Base-by-base conservation (phyloP, 257 asterid genomes). In the Solanum chilense region DNA sequence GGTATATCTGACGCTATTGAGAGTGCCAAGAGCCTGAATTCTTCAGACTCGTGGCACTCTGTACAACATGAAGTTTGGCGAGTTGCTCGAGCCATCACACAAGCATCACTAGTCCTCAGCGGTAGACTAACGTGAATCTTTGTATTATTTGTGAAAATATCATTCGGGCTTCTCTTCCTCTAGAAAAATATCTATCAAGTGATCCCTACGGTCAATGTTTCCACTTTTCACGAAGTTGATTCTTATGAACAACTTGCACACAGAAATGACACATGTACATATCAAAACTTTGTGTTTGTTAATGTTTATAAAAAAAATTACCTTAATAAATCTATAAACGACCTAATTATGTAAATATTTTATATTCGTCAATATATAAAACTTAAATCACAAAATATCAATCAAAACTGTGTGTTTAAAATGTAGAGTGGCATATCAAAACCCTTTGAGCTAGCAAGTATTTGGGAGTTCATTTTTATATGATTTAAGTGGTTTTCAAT, bases 1-100 rank as follows among this genome's bases (percentile, higher is more conserved):
- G 95, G 98, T 89, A 88, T 96, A 87, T 88, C 86, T 16, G 99
- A 96, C 52, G 95, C 95, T 23, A 84, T 94, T 66, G 95, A 94
- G 82, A 88, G 84, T 83, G 98, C 98, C 7, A 90, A 89, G 88
- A 87, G 82, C 90, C 42, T 88, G 9, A 87, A 93, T 56, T 91
- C 90, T n/a, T 58, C 87, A 3, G 90, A 90, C 68, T 90, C 91
- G 2, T 94, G 99, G 99, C 90, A 64, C 35, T 74, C 89, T 60
- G 97, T 93, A 52, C 99, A 96, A 60, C 98, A 93, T 75, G 96
- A 96, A 89, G 92, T 96, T 60, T 96, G 97, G 98, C 91, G 98
- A 87, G 99, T 95, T 41, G 90, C 98, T 69, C 93, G 98, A 87
- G 99, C 92, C 85, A 92, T 95, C 85, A 95, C 93, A 73, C 98